Conservation (phyloP, 2,329 filamentous ascomycete genomes). For the Neofusicoccum laricinum region DNA sequence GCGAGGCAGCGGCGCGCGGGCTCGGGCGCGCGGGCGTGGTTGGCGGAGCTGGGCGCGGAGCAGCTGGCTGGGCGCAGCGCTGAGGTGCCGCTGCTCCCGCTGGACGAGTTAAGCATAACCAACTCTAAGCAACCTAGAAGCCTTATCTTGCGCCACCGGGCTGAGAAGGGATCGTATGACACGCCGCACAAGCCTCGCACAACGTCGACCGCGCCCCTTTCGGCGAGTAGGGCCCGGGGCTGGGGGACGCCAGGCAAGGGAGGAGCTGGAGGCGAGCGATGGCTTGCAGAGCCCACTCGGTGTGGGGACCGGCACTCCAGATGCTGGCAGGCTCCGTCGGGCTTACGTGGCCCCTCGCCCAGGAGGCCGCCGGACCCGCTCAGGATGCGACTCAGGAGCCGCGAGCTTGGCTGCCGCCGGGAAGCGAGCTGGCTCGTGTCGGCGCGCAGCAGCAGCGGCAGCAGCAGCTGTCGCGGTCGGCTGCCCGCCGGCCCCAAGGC, state of each 20-base stretch:
- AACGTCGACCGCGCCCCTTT: constrained; percentile 5
- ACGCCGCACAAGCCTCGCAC: constrained; percentile 12
- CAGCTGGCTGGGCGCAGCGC: not conserved
- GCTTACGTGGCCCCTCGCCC: constrained; percentile 14
- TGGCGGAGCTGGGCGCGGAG: not conserved
- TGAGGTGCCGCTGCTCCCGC: not conserved
- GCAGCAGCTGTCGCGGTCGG: not conserved
- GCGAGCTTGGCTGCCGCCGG: not conserved
- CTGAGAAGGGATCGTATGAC: constrained; percentile 11
- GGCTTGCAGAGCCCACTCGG: constrained; percentile 9
- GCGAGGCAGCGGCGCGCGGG: not conserved
- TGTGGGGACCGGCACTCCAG: constrained; percentile 7
- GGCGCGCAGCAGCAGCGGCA: too few species aligned
- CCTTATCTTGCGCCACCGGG: constrained; percentile 14
- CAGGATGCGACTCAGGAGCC: constrained; percentile 11
- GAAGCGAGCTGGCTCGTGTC: constrained; percentile 7
- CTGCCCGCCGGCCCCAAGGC: constrained; percentile 5
- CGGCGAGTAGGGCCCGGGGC: not conserved
- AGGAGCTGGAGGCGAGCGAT: constrained; percentile 11
- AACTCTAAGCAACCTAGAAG: constrained; percentile 6
- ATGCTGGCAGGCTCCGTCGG: constrained; percentile 10
- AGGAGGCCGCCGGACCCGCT: constrained; percentile 13
- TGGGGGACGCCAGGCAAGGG: not conserved
- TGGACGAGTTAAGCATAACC: constrained; percentile 7
- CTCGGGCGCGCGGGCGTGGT: not conserved